phyloP scores from a whole-genome alignment of 768 basidiomycete species.

The Russula earlei region DNA sequence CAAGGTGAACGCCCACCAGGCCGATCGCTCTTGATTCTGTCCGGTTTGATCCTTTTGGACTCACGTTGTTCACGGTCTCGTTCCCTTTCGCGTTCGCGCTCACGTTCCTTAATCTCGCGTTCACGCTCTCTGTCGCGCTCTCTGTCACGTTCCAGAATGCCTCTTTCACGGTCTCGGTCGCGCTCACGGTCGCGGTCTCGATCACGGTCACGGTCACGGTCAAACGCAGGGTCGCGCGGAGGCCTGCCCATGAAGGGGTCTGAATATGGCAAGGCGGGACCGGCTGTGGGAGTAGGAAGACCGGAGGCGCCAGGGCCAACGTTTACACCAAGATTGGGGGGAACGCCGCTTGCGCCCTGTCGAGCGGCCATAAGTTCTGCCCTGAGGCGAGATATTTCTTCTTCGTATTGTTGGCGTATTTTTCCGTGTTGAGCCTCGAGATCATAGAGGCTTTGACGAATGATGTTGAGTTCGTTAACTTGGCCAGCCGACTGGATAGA shows the following conservation, averaged over 20 bases:
- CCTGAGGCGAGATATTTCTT: conserved; percentile 66
- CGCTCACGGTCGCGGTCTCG: conserved; percentile 28
- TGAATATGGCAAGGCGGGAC: conserved; percentile 23
- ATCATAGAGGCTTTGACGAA: conserved; percentile 85
- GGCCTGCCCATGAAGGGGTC: conserved; percentile 19
- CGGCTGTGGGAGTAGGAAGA: conserved; percentile 21
- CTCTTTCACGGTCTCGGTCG: conserved; percentile 27
- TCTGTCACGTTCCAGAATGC: conserved; percentile 28
- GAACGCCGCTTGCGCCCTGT: conserved; percentile 26
- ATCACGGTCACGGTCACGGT: conserved; percentile 25
- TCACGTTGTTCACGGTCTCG: conserved; percentile 18
- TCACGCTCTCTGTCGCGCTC: conserved; percentile 31
- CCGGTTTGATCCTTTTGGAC: conserved; percentile 19
- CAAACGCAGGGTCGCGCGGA: conserved; percentile 23
- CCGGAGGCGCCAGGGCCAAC: conserved; percentile 19
- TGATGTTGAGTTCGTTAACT: conserved; percentile 82
- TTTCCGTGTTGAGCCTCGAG: conserved; percentile 84
- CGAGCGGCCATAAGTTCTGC: conserved; percentile 53
- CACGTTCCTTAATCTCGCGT: conserved; percentile 24
- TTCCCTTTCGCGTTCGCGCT: conserved; percentile 23
- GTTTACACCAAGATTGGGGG: conserved; percentile 21
- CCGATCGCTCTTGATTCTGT: conserved; percentile 20
- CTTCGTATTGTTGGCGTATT: conserved; percentile 79
- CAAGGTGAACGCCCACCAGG: conserved; percentile 12
- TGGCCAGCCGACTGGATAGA: conserved; percentile 57